Conservation (phyloP, 805 yeast genomes). For the Teunomyces tritomae region DNA sequence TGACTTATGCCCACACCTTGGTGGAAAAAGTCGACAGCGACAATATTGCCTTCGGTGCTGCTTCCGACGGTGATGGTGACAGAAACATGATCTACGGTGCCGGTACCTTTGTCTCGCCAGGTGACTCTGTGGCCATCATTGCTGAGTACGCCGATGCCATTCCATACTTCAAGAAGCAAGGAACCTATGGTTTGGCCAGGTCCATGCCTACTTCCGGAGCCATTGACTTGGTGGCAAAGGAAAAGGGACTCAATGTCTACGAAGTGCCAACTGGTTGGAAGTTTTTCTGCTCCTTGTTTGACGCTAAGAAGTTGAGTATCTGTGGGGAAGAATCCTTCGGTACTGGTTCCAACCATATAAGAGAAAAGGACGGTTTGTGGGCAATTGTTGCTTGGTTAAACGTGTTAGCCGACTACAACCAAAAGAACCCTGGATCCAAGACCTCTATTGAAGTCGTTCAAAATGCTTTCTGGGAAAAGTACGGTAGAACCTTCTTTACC, state of each 20-base stretch:
- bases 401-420: conserved; percentile 79
- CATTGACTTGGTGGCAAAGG: conserved; percentile 83
- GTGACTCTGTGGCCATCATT: conserved; percentile 96
- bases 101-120: conserved; percentile 93
- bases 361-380: conserved; percentile 98
- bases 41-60: conserved; percentile 90
- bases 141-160: conserved; percentile 86
- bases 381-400: conserved; percentile 97
- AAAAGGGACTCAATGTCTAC: conserved; percentile 69
- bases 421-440: conserved; percentile 51
- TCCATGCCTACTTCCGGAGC: conserved; percentile 98
- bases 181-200: conserved; percentile 90
- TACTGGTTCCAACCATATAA: conserved; percentile 94
- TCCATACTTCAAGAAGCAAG: conserved; percentile 86
- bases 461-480: conserved; percentile 80
- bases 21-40: conserved; percentile 84
- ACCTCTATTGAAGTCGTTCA: conserved; percentile 80
- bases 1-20: conserved; percentile 86
- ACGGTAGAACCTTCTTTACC: conserved; percentile 96
- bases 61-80: conserved; percentile 99
- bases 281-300: conserved; percentile 93
- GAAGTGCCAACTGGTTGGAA: conserved; percentile 99
- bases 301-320: conserved; percentile 86
- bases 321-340: conserved; percentile 99
- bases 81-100: conserved; percentile 98